Conservation (phyloP, 208 protist species). For the Trypanosoma theileri region DNA sequence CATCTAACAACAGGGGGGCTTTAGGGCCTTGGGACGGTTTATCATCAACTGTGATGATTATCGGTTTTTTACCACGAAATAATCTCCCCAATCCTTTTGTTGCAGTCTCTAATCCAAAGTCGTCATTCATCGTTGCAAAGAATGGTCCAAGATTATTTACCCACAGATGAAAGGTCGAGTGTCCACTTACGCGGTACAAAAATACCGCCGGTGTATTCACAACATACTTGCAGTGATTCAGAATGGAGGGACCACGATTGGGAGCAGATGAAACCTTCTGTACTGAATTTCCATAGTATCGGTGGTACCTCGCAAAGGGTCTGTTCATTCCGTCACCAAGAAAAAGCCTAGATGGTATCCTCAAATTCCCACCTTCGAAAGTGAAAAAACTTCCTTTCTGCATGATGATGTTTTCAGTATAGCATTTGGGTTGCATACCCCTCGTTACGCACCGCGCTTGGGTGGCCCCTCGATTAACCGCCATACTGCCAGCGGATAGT, state of each 20-base stretch:
- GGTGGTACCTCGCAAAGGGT: conserved; percentile 26
- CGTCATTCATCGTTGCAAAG: conserved; percentile 21
- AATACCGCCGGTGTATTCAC: conserved; percentile 23
- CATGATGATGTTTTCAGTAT: conserved; percentile 12
- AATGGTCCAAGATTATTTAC: conserved; percentile 34
- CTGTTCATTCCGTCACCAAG: conserved; percentile 11
- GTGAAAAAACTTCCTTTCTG: conserved; percentile 11
- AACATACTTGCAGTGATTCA: conserved; percentile 20
- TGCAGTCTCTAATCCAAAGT: conserved; percentile 1
- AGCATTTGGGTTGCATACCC: conserved; percentile 12
- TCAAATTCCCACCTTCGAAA: neutral
- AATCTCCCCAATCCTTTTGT: neutral
- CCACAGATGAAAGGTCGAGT: conserved; percentile 38
- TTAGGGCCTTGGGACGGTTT: conserved; percentile 29
- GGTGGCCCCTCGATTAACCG: neutral
- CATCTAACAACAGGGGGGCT: conserved; percentile 25
- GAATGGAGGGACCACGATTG: neutral
- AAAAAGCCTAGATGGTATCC: conserved; percentile 10
- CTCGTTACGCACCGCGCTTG: conserved; percentile 11
- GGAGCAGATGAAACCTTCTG: neutral
- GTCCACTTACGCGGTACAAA: conserved; percentile 32
- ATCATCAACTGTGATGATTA: conserved; percentile 30
- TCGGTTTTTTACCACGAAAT: conserved; percentile 15
- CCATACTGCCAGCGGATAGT: neutral
- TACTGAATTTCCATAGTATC: conserved; percentile 26